Conservation (phyloP, 176 grass and related monocot species). For the Tillandsia fasciculata region DNA sequence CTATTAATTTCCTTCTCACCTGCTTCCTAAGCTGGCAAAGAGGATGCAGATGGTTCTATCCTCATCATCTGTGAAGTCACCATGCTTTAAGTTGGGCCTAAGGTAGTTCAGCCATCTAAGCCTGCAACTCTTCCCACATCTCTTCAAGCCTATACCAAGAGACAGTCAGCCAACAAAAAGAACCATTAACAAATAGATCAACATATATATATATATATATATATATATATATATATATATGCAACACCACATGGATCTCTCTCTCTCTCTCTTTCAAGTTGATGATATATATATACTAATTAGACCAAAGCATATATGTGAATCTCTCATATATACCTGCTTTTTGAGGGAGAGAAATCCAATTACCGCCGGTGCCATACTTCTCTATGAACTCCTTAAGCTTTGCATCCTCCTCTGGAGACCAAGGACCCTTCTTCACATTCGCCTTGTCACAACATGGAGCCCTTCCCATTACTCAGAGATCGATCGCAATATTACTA, state of each 20-base stretch:
- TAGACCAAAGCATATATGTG: not conserved
- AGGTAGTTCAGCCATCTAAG: conserved; percentile 95
- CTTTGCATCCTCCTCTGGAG: conserved; percentile 80
- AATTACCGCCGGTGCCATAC: conserved; percentile 85
- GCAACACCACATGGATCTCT: too few species aligned
- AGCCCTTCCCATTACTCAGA: conserved; percentile 61
- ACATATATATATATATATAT: too few species aligned
- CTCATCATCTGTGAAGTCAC: conserved; percentile 79
- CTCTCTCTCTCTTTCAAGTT: too few species aligned
- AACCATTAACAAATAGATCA: not conserved
- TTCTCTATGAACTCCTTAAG: conserved; percentile 95
- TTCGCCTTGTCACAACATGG: conserved; percentile 93
- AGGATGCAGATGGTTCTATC: conserved; percentile 78
- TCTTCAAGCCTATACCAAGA: conserved; percentile 49
- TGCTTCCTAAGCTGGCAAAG: conserved; percentile 82
- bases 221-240: too few species aligned
- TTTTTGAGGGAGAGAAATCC: conserved; percentile 93
- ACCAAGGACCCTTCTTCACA: conserved; percentile 96
- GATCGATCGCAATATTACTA: too few species aligned
- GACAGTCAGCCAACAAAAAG: not conserved
- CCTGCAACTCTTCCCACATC: conserved; percentile 96
- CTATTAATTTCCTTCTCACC: conserved; percentile 27
- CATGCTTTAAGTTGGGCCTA: conserved; percentile 91
- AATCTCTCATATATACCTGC: conserved; percentile 34
- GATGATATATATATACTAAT: not conserved